phyloP scores from a whole-genome alignment of 768 basidiomycete species.

The Mycena chlorophos region DNA sequence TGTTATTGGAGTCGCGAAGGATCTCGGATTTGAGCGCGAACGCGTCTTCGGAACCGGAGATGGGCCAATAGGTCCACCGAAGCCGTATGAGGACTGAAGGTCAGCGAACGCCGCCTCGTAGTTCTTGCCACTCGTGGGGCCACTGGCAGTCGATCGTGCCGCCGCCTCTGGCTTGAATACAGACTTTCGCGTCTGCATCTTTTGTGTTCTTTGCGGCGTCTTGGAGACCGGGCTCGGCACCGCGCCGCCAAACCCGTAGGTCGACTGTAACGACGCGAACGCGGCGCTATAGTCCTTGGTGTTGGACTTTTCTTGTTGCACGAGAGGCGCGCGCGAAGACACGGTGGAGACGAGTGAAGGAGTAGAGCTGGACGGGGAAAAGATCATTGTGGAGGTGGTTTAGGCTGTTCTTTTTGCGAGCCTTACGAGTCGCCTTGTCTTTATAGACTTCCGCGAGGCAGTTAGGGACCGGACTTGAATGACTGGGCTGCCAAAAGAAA shows the following conservation, averaged over 20 bases:
- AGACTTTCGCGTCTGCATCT: background rate
- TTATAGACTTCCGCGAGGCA: background rate
- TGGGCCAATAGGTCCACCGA: background rate
- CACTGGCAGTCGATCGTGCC: background rate
- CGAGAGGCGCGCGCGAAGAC: conserved; percentile 7
- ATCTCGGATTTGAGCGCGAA: background rate
- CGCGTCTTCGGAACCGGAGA: background rate
- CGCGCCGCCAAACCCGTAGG: background rate
- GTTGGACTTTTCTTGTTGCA: background rate
- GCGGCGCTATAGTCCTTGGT: background rate
- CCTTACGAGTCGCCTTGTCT: background rate
- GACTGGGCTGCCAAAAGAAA: background rate
- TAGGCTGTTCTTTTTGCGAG: background rate
- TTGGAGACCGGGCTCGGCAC: background rate
- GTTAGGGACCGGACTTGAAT: background rate
- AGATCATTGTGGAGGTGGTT: background rate
- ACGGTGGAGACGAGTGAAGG: conserved; percentile 8
- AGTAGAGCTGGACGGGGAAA: conserved; percentile 4
- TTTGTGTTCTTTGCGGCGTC: background rate
- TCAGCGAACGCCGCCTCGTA: conserved; percentile 1
- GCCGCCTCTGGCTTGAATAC: background rate
- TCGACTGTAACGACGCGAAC: background rate
- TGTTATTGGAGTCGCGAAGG: background rate
- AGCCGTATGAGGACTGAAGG: conserved; percentile 1
- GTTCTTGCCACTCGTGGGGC: background rate